A percentile compares a stretch with the other conserved stretches of the same genome.
These are phyloP conservation scores for Phytophthora podocarpi DNA, from an alignment of 352 stramenopile genomes.

Conservation along the genomic window DNA sequence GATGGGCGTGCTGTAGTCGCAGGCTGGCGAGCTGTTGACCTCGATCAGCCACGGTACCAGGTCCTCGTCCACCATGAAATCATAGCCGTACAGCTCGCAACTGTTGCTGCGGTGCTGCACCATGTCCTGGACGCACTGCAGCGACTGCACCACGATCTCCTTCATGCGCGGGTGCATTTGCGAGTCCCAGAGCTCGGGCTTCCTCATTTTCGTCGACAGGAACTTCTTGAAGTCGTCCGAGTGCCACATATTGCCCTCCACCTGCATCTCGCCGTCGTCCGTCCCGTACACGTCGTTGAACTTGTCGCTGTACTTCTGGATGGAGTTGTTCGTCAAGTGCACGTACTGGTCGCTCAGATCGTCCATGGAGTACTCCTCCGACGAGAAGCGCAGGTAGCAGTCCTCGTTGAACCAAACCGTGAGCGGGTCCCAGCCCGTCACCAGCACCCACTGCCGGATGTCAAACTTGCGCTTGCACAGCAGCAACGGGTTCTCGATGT, in stretches of 20 bases:
- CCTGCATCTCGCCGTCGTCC: conserved; percentile 59
- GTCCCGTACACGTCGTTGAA: conserved; percentile 84
- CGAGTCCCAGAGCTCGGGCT: conserved; percentile 44
- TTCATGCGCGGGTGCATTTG: conserved; percentile 86
- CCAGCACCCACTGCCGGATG: conserved; percentile 93
- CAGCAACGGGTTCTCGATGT: conserved; percentile 89
- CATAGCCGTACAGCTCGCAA: conserved; percentile 94
- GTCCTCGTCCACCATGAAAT: conserved; percentile 93
- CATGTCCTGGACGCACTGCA: conserved; percentile 89
- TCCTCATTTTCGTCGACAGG: conserved; percentile 32
- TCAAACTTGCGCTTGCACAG: conserved; percentile 92
- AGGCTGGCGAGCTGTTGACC: conserved; percentile 93
- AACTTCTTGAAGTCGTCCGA: conserved; percentile 79
- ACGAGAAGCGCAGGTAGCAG: conserved; percentile 93
- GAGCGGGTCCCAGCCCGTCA: conserved; percentile 93
- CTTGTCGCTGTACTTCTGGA: conserved; percentile 92
- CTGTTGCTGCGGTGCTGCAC: conserved; percentile 90
- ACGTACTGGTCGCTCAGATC: conserved; percentile 89
- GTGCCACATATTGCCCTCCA: conserved; percentile 81
- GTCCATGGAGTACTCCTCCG: conserved; percentile 81
- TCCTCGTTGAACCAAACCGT: conserved; percentile 93
- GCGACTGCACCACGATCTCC: conserved; percentile 79
- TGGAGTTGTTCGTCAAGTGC: conserved; percentile 95
- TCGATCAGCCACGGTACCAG: conserved; percentile 91
- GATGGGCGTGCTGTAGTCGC: conserved; percentile 93